Evolutionary conservation across 345 rosid genomes (phyloP), one percentile per base, ranked within the genome.

Genomic region (Mallotus nudiflorus): DNA sequence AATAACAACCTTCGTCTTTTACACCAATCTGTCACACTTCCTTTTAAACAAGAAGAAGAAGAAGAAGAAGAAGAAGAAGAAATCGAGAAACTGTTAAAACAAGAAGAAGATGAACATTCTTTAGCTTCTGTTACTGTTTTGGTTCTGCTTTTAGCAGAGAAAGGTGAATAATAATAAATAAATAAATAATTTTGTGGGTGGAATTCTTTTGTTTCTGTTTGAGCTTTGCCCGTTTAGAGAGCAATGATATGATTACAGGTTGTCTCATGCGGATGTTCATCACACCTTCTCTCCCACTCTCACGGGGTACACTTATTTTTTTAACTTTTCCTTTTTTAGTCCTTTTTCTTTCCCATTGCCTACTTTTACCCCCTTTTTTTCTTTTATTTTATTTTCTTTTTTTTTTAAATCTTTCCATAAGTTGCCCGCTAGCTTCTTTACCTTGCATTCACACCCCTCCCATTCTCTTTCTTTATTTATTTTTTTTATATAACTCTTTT

Each of bases 231-330:
- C 18, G 56, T 29, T 27, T 19, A 24, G 45, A 60, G 39, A 61
- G 73, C 49, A 53, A 42, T 68, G 68, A 62, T 74, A 68, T 46
- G 58, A 62, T 75, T 69, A 68, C 78, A 75, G 68, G 19, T 33
- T 45, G 69, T 64, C 65, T 62, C 52, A 55, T 68, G 73, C 52
- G 39, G 50, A 65, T 64, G 40, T 65, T 52, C 35, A 65, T 72
- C 16, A 54, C 51, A 8, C 60, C 0, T 33, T 8, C 65, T 25
- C 18, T 9, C 3, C 5, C 45, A 9, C 10, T 18, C 65, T 56
- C 77, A 59, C 67, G 71, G 67, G 70, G 25, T 39, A 52, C 3
- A 11, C 50, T 28, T 19, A 1, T 27, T 15, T 33, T 48, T 59
- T 25, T 10, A 19, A 13, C 4, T 13, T 53, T 9, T 28, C 6